Conservation (phyloP, 768 basidiomycete species). For the Auriscalpium orientale region DNA sequence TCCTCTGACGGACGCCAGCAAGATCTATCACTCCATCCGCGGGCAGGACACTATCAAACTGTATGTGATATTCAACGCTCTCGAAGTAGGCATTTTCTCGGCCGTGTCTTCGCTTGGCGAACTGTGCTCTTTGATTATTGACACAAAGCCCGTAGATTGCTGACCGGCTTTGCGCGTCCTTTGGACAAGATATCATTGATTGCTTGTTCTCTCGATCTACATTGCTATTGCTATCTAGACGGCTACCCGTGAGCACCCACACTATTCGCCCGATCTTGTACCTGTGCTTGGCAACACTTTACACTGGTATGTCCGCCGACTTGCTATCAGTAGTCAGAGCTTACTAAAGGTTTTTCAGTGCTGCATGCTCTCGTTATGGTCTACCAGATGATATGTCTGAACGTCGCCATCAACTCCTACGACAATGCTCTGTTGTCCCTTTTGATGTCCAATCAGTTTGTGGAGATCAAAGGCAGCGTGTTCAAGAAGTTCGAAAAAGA, state of each 20-base stretch:
- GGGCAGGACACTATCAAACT: conserved; percentile 98
- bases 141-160: conserved; percentile 57
- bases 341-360: conserved; percentile 37
- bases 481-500: conserved; percentile 99
- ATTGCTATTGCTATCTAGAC: conserved; percentile 61
- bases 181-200: conserved; percentile 96
- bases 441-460: conserved; percentile 95
- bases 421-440: conserved; percentile 92
- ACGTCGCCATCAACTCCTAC: conserved; percentile 97
- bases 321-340: background rate
- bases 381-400: conserved; percentile 89
- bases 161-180: conserved; percentile 88
- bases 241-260: conserved; percentile 49
- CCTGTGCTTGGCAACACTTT: conserved; percentile 74
- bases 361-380: conserved; percentile 91
- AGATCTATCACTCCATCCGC: conserved; percentile 95
- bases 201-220: conserved; percentile 94
- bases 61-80: conserved; percentile 97
- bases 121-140: background rate
- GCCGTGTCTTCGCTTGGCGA: background rate
- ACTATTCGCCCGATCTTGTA: conserved; percentile 78
- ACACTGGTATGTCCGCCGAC: conserved; percentile 53
- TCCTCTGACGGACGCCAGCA: conserved; percentile 88
- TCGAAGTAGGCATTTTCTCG: conserved; percentile 63
- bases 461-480: conserved; percentile 98